These are phyloP conservation scores for Leccinum subtestaceum DNA, from an alignment of 768 basidiomycete genomes.

Conservation along the genomic window DNA sequence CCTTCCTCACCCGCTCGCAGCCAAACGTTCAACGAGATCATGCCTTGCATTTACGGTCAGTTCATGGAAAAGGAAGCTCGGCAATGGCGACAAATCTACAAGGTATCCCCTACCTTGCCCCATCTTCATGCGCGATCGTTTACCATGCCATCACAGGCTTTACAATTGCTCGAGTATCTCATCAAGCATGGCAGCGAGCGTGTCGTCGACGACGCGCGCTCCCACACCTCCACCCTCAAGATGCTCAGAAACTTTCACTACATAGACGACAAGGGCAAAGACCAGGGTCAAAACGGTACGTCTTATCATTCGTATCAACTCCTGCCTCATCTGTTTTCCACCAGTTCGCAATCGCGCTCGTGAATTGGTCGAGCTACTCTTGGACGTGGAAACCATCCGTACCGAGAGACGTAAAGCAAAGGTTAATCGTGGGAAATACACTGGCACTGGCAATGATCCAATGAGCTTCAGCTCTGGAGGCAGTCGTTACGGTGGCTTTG, in stretches of 20 bases:
- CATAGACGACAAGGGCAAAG: constrained; percentile 97
- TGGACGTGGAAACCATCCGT: constrained; percentile 89
- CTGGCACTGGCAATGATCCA: constrained; percentile 81
- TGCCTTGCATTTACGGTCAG: constrained; percentile 92
- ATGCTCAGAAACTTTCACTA: constrained; percentile 98
- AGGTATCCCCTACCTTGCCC: constrained; percentile 44
- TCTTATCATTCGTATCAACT: not conserved
- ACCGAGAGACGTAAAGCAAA: constrained; percentile 91
- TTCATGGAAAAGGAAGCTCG: constrained; percentile 99
- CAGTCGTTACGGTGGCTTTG: constrained; percentile 69
- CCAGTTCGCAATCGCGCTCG: constrained; percentile 92
- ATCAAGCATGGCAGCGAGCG: constrained; percentile 97
- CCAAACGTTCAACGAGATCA: constrained; percentile 98
- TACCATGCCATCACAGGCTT: constrained; percentile 48
- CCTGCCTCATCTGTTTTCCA: not conserved
- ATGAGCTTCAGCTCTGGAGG: constrained; percentile 58
- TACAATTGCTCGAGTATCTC: constrained; percentile 93
- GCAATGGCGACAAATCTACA: constrained; percentile 99
- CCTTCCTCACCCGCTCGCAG: constrained; percentile 39
- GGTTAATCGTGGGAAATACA: constrained; percentile 84
- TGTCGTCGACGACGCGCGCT: constrained; percentile 95
- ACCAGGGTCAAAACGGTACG: constrained; percentile 95
- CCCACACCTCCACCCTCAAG: constrained; percentile 92
- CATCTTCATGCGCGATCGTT: not conserved
- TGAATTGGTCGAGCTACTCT: constrained; percentile 88